phyloP scores from a whole-genome alignment of 352 stramenopile species.

The Phytophthora podocarpi region DNA sequence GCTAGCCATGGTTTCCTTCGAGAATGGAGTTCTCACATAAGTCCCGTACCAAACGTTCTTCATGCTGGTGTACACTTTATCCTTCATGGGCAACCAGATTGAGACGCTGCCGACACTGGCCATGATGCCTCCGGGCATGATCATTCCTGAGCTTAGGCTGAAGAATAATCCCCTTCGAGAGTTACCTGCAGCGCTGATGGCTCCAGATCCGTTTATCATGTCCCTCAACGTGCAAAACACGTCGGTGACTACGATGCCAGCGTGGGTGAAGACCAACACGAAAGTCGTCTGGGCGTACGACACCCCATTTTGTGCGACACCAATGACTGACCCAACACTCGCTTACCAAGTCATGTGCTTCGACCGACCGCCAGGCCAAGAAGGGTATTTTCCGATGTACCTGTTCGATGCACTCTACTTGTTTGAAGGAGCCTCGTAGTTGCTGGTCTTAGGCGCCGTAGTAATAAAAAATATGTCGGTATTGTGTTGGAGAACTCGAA shows the following conservation, averaged over 20 bases:
- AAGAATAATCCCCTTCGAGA: conserved; percentile 21
- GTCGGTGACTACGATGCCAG: conserved; percentile 5
- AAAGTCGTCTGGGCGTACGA: conserved; percentile 13
- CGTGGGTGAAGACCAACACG: conserved; percentile 26
- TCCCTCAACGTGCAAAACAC: conserved; percentile 23
- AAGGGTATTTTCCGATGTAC: not conserved
- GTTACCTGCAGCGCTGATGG: conserved; percentile 18
- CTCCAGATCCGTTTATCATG: conserved; percentile 15
- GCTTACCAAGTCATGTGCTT: conserved; percentile 29
- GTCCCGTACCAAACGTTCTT: conserved; percentile 32
- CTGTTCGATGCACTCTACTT: conserved; percentile 5
- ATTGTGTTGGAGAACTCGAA: too few species aligned
- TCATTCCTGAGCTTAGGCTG: conserved; percentile 20
- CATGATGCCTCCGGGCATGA: conserved; percentile 28
- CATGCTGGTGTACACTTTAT: conserved; percentile 9
- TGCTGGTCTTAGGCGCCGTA: too few species aligned
- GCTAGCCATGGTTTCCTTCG: conserved; percentile 12
- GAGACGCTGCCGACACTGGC: conserved; percentile 17
- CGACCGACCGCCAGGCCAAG: not conserved
- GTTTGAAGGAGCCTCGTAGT: too few species aligned
- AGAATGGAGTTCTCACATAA: conserved; percentile 19
- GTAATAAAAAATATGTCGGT: too few species aligned
- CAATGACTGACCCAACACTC: conserved; percentile 18
- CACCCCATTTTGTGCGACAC: conserved; percentile 17
- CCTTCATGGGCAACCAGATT: conserved; percentile 14